Conservation (phyloP, 2,329 filamentous ascomycete species). For the Paramyrothecium roridum region DNA sequence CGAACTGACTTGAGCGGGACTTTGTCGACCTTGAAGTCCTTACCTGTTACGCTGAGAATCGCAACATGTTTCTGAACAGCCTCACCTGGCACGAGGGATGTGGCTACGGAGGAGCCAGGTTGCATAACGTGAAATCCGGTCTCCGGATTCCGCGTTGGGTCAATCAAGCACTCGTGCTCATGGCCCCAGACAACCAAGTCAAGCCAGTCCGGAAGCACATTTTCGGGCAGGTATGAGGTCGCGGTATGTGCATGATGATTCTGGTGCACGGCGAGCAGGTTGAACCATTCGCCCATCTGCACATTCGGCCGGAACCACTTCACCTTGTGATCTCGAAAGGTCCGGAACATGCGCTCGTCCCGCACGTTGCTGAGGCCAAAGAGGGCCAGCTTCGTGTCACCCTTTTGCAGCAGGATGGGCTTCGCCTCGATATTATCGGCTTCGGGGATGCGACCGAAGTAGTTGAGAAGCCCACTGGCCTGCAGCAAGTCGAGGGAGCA, state of each 20-base stretch:
- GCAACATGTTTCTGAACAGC: constrained; percentile 88
- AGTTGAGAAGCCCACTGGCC: constrained; percentile 88
- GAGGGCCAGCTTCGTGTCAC: constrained; percentile 84
- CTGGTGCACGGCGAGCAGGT: constrained; percentile 90
- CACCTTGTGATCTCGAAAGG: constrained; percentile 88
- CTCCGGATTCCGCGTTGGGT: constrained; percentile 78
- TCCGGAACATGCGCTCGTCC: constrained; percentile 91
- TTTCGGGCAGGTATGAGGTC: constrained; percentile 92
- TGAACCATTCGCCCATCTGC: constrained; percentile 90
- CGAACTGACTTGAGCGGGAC: constrained; percentile 84
- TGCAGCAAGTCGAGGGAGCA: constrained; percentile 90
- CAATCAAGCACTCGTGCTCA: constrained; percentile 92
- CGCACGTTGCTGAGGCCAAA: constrained; percentile 96
- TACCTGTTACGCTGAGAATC: constrained; percentile 79
- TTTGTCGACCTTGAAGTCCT: constrained; percentile 74
- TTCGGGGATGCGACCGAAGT: constrained; percentile 88
- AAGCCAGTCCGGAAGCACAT: constrained; percentile 85
- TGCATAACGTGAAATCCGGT: constrained; percentile 96
- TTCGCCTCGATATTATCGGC: constrained; percentile 95
- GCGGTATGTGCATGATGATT: constrained; percentile 92
- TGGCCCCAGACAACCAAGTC: constrained; percentile 96
- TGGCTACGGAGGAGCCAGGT: constrained; percentile 92
- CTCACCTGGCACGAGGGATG: constrained; percentile 85
- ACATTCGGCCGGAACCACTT: constrained; percentile 84
- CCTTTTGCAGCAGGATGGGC: constrained; percentile 90